Evolutionary conservation across 2,329 filamentous ascomycete species (phyloP), one percentile per base, ranked within the genome.

Genomic region (Phialophora macrospora): DNA sequence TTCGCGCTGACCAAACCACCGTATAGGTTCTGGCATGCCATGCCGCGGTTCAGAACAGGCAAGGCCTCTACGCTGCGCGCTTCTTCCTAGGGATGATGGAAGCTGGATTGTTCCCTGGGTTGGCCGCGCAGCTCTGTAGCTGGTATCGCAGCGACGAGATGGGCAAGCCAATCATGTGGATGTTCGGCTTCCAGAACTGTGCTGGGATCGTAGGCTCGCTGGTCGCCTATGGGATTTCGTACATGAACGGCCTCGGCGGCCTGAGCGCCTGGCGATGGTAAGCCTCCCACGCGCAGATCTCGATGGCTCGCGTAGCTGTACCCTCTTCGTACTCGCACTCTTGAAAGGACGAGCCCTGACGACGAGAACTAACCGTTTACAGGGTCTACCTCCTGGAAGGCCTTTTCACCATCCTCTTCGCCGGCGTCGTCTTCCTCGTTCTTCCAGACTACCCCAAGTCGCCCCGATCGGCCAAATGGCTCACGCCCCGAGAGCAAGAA

Each of bases 101-200:
- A 65, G 80, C 79, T 28, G 79, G 80, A 6, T 73, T 79, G 68
- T 81, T 81, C 41, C 80, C 80, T 0, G 79, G 78, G 0, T 72
- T 80, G 6, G 75, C 78, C 30, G 76, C 77, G 1, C 79, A 81
- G 44, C 73, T 83, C 11, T 80, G 75, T 22, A 79, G 77, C 66
- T 83, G 81, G 77, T 84, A 84, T 66, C 77, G 80, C 0, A 78
- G 76, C 9, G 80, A 82, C 59, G 79, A 82, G 65, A 79, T 80
- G 70, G 76, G 74, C 0, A 77, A 75, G 55, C 77, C 77, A 1
- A 77, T 80, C 55, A 77, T 77, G 68, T 82, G 79, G 74, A 80
- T 79, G 72, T 82, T 81, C 64, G 76, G 72, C 1, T 77, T 77
- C 49, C 74, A 77, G 60, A 76, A 77, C 30, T 75, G 74, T 26